Percentiles rank a stretch among this genome's conserved stretches.
Conservation (phyloP, 2,329 filamentous ascomycete species). For the Colletotrichum liaoningense region DNA sequence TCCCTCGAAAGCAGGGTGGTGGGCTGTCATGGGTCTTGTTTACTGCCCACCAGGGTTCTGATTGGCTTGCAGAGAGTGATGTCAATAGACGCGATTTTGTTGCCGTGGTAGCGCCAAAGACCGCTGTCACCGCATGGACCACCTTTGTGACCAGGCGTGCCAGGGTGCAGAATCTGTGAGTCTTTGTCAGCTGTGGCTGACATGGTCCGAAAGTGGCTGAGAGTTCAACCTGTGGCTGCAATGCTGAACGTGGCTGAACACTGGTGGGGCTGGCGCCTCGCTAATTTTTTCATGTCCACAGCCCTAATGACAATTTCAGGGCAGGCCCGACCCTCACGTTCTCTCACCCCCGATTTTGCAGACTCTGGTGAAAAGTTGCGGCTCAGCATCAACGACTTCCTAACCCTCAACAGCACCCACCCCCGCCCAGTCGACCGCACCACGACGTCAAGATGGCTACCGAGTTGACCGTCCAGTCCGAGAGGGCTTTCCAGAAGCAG, state of each 20-base stretch:
- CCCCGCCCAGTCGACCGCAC: conserved; percentile 36
- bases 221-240: neutral
- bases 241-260: neutral
- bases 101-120: conserved; percentile 26
- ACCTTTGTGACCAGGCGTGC: neutral
- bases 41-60: conserved; percentile 12
- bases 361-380: conserved; percentile 27
- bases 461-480: conserved; percentile 99
- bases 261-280: conserved; percentile 5
- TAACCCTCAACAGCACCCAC: conserved; percentile 36
- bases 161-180: neutral
- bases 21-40: conserved; percentile 32
- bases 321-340: neutral
- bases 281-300: conserved; percentile 30
- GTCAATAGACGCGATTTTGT: conserved; percentile 34
- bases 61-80: conserved; percentile 22
- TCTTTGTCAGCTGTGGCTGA: neutral
- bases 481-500: conserved; percentile 99
- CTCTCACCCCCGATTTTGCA: neutral
- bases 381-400: conserved; percentile 31
- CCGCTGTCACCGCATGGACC: conserved; percentile 1
- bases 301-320: conserved; percentile 8
- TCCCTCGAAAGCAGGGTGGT: conserved; percentile 37
- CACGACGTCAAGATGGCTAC: conserved; percentile 79
- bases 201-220: neutral